Base-by-base conservation (phyloP, 768 basidiomycete genomes). In the Artomyces pyxidatus region DNA sequence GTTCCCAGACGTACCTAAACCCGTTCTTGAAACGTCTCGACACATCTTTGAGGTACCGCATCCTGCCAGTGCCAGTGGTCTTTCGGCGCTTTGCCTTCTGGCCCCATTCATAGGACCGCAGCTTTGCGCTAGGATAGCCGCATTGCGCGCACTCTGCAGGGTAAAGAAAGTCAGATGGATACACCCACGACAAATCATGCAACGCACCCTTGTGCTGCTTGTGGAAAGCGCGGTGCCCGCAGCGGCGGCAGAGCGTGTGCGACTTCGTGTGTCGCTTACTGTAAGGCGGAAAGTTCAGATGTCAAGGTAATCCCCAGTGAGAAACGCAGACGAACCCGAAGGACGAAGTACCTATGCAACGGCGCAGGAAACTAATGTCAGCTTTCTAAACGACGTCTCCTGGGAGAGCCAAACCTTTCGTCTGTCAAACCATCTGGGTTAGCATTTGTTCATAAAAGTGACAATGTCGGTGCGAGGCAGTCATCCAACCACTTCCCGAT, bases 1-100 rank as follows among this genome's bases (percentile, higher is more conserved):
- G 23, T 43, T 27, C 35, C 22, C 17, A 17, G 23, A 47, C 77
- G 45, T 52, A 88, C 90, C 87, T 81, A 83, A 95, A 97, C 48
- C 95, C 92, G 65, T 96, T 97, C 85, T 98, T 98, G 86, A 97
- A 98, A 59, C 91, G 80, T 66, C 94, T 81, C 61, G 86, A 83
- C 37, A 98, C 95, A 46, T 76, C 69, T 78, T 93, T 96, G 70
- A 98, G 78, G 79, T 92, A 83, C 52, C 76, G 73, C 93, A 96
- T 96, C 64, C 94, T 79, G 58, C 95, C 95, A 57, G 95, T 94
- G 52, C 96, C 96, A 51, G 96, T 97, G 42, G 95, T 98, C 85
- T 95, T 96, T 83, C 95, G 86, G 72, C 96, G 86, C 83, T 98
- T 97, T 47, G 96, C 96, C 81, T 99, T 99, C 67, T 83, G 78